Evolutionary conservation across 169 alveolate genomes (phyloP), one percentile per base, ranked within the genome.

Genomic region (Cryptosporidium tyzzeri): DNA sequence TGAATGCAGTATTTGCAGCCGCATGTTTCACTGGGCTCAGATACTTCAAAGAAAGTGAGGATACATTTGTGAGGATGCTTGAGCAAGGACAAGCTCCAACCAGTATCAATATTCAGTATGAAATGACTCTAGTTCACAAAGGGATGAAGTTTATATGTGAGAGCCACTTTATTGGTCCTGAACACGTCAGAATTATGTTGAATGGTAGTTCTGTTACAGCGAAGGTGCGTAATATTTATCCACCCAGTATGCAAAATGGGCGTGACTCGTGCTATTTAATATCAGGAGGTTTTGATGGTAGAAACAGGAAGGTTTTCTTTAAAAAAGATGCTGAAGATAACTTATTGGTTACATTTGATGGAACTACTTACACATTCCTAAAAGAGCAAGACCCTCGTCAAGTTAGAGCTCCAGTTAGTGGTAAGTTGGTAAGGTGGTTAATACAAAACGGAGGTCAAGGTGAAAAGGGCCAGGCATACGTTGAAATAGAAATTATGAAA

Each of bases 401-500:
- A 87, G 93, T 91, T 4, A 69, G 75, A 18, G 80, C 71, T 33
- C 85, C 71, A 23, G 84, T 70, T 31, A 92, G 92, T 86, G 94
- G 94, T 8, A 92, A 92, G 74, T 89, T 92, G n/a, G 93, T 92
- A 2, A 86, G 89, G 35, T 91, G 91, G 92, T 73, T 93, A 73
- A 92, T 86, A 37, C 92, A 85, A n/a, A 94, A 93, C 74, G 95
- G 94, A 41, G 92, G 85, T 21, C 67, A 67, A 35, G 93, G 92
- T 16, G 87, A 84, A 58, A 93, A 89, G 89, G 94, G 94, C 44
- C 94, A 92, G 44, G 94, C 95, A 48, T 94, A 86, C 58, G 94
- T 91, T 18, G 96, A 94, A 84, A 93, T 94, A 6, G 97, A 94
- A 80, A 94, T 94, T 23, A 94, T 94, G 97, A 94, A 94, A 91